phyloP scores from a whole-genome alignment of 2,329 filamentous ascomycete species.

The Sporothrix protearum region DNA sequence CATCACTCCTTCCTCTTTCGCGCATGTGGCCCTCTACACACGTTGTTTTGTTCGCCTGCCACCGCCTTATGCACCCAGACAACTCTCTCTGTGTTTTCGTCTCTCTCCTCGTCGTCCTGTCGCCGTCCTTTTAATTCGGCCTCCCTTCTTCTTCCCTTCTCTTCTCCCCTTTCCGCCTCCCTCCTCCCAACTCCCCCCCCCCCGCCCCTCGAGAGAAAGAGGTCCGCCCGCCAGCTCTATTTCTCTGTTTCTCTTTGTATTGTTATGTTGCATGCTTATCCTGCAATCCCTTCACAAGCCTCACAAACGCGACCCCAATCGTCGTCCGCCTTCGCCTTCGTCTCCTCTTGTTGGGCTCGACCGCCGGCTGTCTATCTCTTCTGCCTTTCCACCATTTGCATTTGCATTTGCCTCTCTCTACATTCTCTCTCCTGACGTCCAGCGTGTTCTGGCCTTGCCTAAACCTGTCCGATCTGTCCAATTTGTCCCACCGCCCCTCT shows the following conservation, averaged over 20 bases:
- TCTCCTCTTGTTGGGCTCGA: conserved; percentile 8
- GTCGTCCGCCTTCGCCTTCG: neutral
- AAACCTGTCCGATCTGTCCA: too few relatives aligned
- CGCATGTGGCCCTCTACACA: conserved; percentile 3
- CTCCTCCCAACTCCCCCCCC: neutral
- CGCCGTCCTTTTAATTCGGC: neutral
- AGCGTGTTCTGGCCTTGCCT: neutral
- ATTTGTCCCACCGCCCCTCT: neutral
- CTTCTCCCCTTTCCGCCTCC: neutral
- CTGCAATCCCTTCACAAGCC: neutral
- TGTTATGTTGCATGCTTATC: conserved; percentile 22
- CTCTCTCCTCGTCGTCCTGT: neutral
- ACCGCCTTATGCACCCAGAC: conserved; percentile 10
- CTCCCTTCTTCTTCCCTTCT: conserved; percentile 8
- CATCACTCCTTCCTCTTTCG: conserved; percentile 12
- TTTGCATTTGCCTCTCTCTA: neutral
- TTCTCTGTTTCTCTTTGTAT: conserved; percentile 1
- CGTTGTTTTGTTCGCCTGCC: conserved; percentile 12
- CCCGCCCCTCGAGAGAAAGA: too few relatives aligned
- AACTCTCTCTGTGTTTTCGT: conserved; percentile 7
- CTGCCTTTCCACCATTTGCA: neutral
- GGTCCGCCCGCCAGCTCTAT: neutral
- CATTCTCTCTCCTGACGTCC: neutral
- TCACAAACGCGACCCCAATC: neutral
- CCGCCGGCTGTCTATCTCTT: neutral